These are phyloP conservation scores for Euclidium syriacum DNA, from an alignment of 345 rosid species.

Conservation along the genomic window DNA sequence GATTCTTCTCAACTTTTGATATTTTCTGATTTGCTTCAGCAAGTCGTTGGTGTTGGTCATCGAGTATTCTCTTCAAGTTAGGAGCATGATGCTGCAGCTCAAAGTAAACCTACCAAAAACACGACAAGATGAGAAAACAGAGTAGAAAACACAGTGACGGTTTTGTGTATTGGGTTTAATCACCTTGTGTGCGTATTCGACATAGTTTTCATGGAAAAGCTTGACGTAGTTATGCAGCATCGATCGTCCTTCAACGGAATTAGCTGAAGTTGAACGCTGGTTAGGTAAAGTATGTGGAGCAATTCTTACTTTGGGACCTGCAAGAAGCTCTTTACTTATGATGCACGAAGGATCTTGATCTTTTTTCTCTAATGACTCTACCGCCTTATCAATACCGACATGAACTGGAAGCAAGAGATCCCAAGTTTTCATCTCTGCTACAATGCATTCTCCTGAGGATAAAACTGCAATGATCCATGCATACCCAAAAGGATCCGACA, in stretches of 20 bases:
- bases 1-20: constrained; percentile 60
- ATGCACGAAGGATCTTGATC: constrained; percentile 47
- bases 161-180: constrained; percentile 11
- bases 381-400: constrained; percentile 39
- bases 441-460: constrained; percentile 65
- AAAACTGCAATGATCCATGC: constrained; percentile 79
- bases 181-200: constrained; percentile 97
- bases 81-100: constrained; percentile 89
- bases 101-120: constrained; percentile 55
- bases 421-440: constrained; percentile 85
- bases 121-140: background rate
- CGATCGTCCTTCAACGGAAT: constrained; percentile 86
- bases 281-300: constrained; percentile 73
- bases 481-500: constrained; percentile 86
- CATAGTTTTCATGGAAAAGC: constrained; percentile 91
- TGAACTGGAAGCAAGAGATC: constrained; percentile 73
- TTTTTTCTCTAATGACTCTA: constrained; percentile 35
- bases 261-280: constrained; percentile 69
- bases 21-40: constrained; percentile 59
- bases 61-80: constrained; percentile 70
- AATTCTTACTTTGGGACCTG: constrained; percentile 74
- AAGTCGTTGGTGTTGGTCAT: constrained; percentile 62
- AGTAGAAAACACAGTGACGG: background rate
- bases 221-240: constrained; percentile 81
- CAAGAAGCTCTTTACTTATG: constrained; percentile 86